Evolutionary conservation across 2,329 filamentous ascomycete genomes (phyloP), one percentile per base, ranked within the genome.

Genomic region (Gremmenia infestans): DNA sequence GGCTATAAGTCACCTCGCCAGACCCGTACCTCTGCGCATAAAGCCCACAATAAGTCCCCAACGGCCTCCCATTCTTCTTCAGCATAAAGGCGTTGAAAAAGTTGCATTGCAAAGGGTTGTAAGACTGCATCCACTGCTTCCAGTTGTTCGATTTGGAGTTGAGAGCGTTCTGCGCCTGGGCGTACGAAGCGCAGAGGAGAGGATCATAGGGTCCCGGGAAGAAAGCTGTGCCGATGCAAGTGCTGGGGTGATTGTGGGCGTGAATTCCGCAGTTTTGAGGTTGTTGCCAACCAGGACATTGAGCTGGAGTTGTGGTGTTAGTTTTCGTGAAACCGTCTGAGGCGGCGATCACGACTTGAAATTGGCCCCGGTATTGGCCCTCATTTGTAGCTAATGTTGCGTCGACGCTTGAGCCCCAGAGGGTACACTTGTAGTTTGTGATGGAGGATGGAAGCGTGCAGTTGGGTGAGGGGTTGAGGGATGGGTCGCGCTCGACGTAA

Each of bases 341-440:
- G n/a, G 71, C 74, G 22, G 73, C 68, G 46, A 76, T 73, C 36
- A 72, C 68, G 39, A 76, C 70, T 9, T 69, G 62, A 70, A 76
- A 69, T 19, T 62, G 46, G 28, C 56, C 61, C 9, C 68, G 67
- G 56, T 56, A 67, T 56, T 72, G 66, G 43, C 69, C 71, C 39
- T 32, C 40, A 60, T 72, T 72, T 48, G 58, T 68, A 11, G 68
- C 70, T 15, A 65, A 64, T 7, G 49, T 58, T 15, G 55, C 55
- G 47, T 58, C 58, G 40, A 71, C 60, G 11, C 57, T 55, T n/a
- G 62, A 62, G 9, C 70, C 70, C 63, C 68, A 73, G 22, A 71
- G 62, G 4, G 67, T 67, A 60, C 72, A 73, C 57, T 72, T 72
- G 57, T 65, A 66, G 47, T 65, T 67, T 17, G 66, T 69, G 23